Base-by-base conservation (phyloP, 169 alveolate species). In the Prorocentrum cordatum region DNA sequence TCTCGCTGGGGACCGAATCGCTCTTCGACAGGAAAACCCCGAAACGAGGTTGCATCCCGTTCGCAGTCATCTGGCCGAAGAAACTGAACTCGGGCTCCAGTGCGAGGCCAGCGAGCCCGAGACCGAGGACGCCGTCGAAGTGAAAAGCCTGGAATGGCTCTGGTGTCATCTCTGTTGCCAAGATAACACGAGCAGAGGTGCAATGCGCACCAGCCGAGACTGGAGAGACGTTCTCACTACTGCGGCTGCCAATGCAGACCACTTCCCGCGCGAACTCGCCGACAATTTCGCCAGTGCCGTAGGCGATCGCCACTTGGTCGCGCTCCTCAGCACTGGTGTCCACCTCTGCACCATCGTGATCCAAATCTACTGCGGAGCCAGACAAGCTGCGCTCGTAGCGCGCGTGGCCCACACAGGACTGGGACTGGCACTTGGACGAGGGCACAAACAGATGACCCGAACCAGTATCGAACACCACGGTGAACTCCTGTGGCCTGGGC, bases 51-150 rank as follows among this genome's bases (percentile, higher is more conserved):
- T 39, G 22, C 50, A 39, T 39, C 22, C 7, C 50, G 22, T 39
- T 39, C 50, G 50, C 14, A 39, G 50, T 24, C 87, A 77, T 77
- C 36, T 77, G 87, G 39, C 87, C 87, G 26, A 77, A 77, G 73
- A 77, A 77, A 42, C 87, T 77, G 87, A 77, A 77, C 68, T 77
- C 87, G 24, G 87, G 87, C 18, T 77, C 87, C 87, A 77, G 73
- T 2, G 87, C 87, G 73, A 77, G 31, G 73, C 73, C 35, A 2
- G 87, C 87, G 45, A 77, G 54, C 16, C 87, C 87, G 62, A 77
- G n/a, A 61, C 87, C 87, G 38, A 77, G 24, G 42, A 77, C 87
- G 7, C 87, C 87, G 31, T 77, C 87, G 18, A 77, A 77, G 45
- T 77, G 73, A 26, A 77, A 77, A 9, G 87, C 59, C 87, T 58